Evolutionary conservation across 202 grass and related monocot genomes (phyloP).

Genomic region (Carex sylvatica): DNA sequence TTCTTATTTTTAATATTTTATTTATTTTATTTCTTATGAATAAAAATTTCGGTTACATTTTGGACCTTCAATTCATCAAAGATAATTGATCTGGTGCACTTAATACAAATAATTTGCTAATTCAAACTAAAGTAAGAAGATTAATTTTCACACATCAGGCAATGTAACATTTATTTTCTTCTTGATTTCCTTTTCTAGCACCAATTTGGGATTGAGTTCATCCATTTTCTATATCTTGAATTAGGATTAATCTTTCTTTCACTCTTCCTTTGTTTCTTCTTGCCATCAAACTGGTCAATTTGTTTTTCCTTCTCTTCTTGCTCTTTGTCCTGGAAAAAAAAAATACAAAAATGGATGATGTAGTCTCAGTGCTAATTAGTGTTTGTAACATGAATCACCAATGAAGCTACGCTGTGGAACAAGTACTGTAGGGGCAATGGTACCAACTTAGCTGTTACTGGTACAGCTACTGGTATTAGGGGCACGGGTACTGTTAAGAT

Average conservation of each 20-base stretch:
- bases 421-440: no score
- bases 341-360: no score
- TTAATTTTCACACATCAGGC: no score
- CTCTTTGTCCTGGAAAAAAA: constrained; percentile 11
- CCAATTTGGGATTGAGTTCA: constrained; percentile 6
- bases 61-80: not conserved
- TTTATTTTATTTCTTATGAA: no score
- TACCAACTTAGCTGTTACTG: no score
- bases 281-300: not conserved
- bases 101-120: not conserved
- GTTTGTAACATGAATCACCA: no score
- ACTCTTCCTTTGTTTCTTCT: not conserved
- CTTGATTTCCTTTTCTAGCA: constrained; percentile 9
- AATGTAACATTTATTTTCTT: not conserved
- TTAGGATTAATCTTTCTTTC: not conserved
- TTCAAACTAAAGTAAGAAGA: not conserved
- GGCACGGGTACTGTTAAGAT: no score
- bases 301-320: not conserved
- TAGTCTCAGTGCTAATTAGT: no score
- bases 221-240: constrained; percentile 18
- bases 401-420: no score
- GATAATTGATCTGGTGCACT: not conserved
- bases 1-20: no score
- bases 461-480: no score
- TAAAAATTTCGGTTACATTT: no score